A percentile compares a stretch with the other conserved stretches of the same genome.
These are phyloP conservation scores for Penicillium sp. DNA, from an alignment of 2,329 filamentous ascomycete genomes.

Conservation along the genomic window DNA sequence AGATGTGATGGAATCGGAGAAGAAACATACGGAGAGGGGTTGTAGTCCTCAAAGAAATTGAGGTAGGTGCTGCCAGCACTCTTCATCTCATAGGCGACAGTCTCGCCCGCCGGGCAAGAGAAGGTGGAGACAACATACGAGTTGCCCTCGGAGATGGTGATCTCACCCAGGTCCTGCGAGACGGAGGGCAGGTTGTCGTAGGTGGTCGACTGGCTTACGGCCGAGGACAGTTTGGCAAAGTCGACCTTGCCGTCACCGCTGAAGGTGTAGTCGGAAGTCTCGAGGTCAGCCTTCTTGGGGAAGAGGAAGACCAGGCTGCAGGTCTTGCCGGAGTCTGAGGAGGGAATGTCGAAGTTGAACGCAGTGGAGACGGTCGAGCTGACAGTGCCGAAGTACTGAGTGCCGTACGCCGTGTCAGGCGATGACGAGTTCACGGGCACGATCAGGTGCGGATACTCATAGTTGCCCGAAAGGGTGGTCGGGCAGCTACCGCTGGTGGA, in stretches of 20 bases:
- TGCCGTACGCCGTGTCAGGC: conserved; percentile 54
- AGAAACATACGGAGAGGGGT: conserved; percentile 47
- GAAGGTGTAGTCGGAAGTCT: conserved; percentile 58
- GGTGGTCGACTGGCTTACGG: conserved; percentile 51
- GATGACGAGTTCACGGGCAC: conserved; percentile 56
- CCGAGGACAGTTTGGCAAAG: conserved; percentile 50
- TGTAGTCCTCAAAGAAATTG: conserved; percentile 64
- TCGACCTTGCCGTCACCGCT: conserved; percentile 54
- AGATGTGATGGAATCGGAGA: not conserved
- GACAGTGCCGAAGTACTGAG: conserved; percentile 56
- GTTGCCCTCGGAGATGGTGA: conserved; percentile 53
- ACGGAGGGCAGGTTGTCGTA: conserved; percentile 53
- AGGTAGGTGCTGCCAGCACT: conserved; percentile 52
- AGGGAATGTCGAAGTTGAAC: conserved; percentile 68
- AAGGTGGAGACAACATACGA: conserved; percentile 55
- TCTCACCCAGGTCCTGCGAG: conserved; percentile 44
- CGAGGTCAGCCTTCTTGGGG: conserved; percentile 55
- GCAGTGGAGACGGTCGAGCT: conserved; percentile 55
- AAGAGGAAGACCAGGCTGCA: conserved; percentile 66
- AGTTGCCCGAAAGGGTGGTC: conserved; percentile 48
- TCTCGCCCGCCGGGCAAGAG: conserved; percentile 54
- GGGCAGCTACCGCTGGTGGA: conserved; percentile 40
- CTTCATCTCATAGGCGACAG: conserved; percentile 54
- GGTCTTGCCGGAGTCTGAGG: conserved; percentile 54
- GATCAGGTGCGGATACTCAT: conserved; percentile 62